phyloP scores from a whole-genome alignment of 2,329 filamentous ascomycete genomes.

The Magnaporthiopsis incrustans region DNA sequence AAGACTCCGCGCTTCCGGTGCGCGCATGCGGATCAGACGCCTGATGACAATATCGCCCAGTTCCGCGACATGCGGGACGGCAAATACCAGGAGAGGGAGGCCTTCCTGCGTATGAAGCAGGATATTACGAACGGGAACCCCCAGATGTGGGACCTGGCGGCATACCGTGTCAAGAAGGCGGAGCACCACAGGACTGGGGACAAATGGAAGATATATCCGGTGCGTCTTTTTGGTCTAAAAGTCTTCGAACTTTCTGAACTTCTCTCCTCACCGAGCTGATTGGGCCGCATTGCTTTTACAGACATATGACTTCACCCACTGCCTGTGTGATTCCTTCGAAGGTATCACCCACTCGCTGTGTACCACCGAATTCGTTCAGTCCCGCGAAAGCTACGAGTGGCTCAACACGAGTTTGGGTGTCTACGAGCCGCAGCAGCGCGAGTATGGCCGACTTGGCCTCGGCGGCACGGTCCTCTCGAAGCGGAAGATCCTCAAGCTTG shows the following conservation, averaged over 20 bases:
- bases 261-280: background rate
- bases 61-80: conserved; percentile 89
- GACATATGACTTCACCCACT: conserved; percentile 89
- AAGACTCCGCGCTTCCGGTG: conserved; percentile 70
- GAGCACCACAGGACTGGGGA: conserved; percentile 66
- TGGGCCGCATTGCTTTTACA: background rate
- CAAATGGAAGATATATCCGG: conserved; percentile 85
- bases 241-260: no score
- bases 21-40: conserved; percentile 64
- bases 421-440: conserved; percentile 90
- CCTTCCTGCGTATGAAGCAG: conserved; percentile 90
- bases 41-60: conserved; percentile 66
- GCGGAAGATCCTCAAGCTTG: conserved; percentile 71
- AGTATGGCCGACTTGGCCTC: conserved; percentile 64
- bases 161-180: conserved; percentile 75
- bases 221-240: background rate
- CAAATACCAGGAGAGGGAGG: conserved; percentile 77
- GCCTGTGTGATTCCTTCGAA: conserved; percentile 87
- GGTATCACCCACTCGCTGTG: conserved; percentile 86
- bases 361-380: conserved; percentile 84
- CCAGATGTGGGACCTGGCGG: conserved; percentile 93
- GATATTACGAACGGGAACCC: conserved; percentile 76
- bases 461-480: conserved; percentile 83
- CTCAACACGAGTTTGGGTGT: conserved; percentile 73
- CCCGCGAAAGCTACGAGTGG: conserved; percentile 82